Conservation (phyloP, 768 basidiomycete genomes). For the Ramaria rubella region DNA sequence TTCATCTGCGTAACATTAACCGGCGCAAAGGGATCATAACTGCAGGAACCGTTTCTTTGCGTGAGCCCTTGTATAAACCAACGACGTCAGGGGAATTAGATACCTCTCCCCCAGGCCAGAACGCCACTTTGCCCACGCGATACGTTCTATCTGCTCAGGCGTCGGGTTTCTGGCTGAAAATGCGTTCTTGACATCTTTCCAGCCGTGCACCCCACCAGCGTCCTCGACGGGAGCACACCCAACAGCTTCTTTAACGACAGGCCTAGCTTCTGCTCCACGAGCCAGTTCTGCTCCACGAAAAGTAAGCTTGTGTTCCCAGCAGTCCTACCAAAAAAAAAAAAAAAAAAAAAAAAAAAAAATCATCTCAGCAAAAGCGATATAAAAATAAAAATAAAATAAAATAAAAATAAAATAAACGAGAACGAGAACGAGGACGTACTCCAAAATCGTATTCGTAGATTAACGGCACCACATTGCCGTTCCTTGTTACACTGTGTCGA, state of each 20-base stretch:
- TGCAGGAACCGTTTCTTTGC: too few species aligned
- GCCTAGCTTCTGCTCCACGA: not conserved
- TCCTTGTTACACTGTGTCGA: not conserved
- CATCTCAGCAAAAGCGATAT: too few species aligned
- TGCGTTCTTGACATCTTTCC: not conserved
- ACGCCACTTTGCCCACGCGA: not conserved
- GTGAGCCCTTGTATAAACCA: too few species aligned
- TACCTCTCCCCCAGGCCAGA: not conserved
- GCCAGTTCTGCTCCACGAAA: not conserved
- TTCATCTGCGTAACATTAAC: not conserved
- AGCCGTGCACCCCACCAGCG: not conserved
- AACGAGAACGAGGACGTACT: not conserved
- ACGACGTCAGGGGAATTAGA: not conserved
- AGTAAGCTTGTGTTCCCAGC: slow-evolving; percentile 1
- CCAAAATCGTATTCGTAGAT: slow-evolving; percentile 1
- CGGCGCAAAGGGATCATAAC: not conserved
- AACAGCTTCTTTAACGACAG: not conserved
- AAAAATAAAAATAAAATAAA: too few species aligned
- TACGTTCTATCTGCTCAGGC: not conserved
- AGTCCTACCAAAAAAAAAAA: not conserved
- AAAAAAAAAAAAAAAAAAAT: too few species aligned
- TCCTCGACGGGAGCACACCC: not conserved
- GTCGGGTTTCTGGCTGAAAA: not conserved
- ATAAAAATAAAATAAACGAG: not conserved
- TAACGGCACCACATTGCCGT: not conserved